Percentiles rank a stretch among this genome's conserved stretches.
phyloP scores from a whole-genome alignment of 2,329 filamentous ascomycete genomes.

The Anthostomella pinea region DNA sequence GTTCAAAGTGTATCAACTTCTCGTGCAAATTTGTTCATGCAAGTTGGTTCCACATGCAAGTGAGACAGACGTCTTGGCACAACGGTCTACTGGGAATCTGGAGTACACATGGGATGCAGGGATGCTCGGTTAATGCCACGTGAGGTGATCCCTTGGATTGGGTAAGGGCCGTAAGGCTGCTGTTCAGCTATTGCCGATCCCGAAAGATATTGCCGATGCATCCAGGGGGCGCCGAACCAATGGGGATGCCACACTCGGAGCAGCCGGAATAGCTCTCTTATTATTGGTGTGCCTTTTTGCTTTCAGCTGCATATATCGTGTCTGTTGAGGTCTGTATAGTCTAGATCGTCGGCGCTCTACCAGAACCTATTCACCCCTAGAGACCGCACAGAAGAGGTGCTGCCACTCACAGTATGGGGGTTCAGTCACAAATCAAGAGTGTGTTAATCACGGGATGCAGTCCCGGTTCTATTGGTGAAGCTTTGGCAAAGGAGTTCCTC shows the following conservation, averaged over 20 bases:
- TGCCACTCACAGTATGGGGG: conserved; percentile 4
- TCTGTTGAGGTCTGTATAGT: background rate
- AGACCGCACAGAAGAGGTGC: background rate
- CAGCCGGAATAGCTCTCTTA: background rate
- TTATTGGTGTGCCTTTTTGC: background rate
- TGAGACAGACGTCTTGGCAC: background rate
- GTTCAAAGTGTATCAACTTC: background rate
- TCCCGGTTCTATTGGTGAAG: conserved; percentile 13
- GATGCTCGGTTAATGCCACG: conserved; percentile 8
- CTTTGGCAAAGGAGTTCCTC: conserved; percentile 12
- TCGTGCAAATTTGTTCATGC: no score
- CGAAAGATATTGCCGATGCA: conserved; percentile 10
- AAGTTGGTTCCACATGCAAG: no score
- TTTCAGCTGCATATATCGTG: background rate
- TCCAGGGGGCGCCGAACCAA: no score
- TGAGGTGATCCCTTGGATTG: conserved; percentile 1
- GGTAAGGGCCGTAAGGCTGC: conserved; percentile 3
- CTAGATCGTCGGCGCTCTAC: background rate
- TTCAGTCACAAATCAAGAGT: conserved; percentile 3
- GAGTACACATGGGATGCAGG: conserved; percentile 1
- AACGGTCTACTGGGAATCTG: conserved; percentile 1
- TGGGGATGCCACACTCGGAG: no score
- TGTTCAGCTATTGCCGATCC: conserved; percentile 10
- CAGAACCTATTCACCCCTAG: background rate
- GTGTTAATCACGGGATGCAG: conserved; percentile 14